Percentiles rank a stretch among this genome's conserved stretches.
These are phyloP conservation scores for Dipteronia dyeriana DNA, from an alignment of 345 rosid genomes.

Conservation along the genomic window DNA sequence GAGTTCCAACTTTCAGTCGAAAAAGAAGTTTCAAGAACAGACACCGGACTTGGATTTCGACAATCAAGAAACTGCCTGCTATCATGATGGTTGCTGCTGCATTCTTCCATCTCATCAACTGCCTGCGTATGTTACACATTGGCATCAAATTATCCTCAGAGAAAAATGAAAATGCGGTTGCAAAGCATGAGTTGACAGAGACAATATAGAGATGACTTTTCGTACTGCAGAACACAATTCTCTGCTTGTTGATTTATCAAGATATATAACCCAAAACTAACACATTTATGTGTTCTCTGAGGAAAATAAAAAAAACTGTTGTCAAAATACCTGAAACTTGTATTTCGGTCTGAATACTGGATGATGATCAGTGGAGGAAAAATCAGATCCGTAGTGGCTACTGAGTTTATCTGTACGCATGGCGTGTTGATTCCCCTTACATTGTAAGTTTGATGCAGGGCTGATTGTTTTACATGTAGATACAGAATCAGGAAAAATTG, in stretches of 20 bases:
- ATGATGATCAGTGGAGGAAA: constrained; percentile 31
- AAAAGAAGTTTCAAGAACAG: constrained; percentile 60
- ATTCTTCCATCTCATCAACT: constrained; percentile 50
- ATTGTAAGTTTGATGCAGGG: constrained; percentile 17
- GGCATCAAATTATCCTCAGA: constrained; percentile 14
- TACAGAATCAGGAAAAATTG: constrained; percentile 30
- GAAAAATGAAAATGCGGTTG: neutral
- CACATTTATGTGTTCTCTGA: neutral
- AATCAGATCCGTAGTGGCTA: constrained; percentile 27
- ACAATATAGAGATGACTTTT: too few species aligned
- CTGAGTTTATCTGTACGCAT: constrained; percentile 21
- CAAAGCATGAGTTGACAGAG: too few species aligned
- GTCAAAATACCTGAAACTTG: constrained; percentile 49
- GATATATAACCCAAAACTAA: neutral
- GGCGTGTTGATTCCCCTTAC: constrained; percentile 21
- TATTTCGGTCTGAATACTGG: constrained; percentile 30
- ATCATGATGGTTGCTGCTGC: constrained; percentile 36
- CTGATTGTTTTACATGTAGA: constrained; percentile 24
- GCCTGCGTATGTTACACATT: constrained; percentile 39
- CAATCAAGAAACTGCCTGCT: constrained; percentile 32
- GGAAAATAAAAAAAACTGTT: neutral
- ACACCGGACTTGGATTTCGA: constrained; percentile 71
- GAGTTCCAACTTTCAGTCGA: constrained; percentile 68
- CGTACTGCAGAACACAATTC: too few species aligned
- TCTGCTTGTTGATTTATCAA: too few species aligned